phyloP scores from a whole-genome alignment of 768 basidiomycete genomes.

The Kwoniella sp. region DNA sequence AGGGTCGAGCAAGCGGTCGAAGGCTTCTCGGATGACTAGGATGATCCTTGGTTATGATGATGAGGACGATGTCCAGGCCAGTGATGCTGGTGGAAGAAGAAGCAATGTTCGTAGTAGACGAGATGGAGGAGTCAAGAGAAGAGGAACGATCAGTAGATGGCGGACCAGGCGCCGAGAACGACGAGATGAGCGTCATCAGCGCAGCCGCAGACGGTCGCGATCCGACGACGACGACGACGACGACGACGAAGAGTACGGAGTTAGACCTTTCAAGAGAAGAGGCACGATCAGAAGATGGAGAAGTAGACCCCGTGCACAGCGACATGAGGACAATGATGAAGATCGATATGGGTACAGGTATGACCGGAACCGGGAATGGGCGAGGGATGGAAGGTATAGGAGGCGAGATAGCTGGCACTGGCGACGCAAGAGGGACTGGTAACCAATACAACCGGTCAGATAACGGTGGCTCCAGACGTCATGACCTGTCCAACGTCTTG shows the following conservation, averaged over 20 bases:
- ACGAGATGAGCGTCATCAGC: background rate
- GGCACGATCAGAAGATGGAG: background rate
- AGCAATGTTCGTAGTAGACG: background rate
- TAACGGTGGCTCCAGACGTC: no score
- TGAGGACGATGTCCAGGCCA: background rate
- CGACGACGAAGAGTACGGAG: background rate
- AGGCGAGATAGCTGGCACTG: background rate
- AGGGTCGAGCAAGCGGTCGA: constrained; percentile 2
- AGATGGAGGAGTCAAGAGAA: constrained; percentile 2
- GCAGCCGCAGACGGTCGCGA: constrained; percentile 2
- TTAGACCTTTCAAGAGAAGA: background rate
- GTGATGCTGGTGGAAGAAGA: background rate
- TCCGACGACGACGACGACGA: background rate
- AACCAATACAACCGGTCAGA: no score
- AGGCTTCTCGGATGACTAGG: background rate
- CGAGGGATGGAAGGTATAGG: background rate
- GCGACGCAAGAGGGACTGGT: no score
- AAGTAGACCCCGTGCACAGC: background rate
- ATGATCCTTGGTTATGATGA: background rate
- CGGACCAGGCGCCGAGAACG: background rate
- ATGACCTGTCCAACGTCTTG: no score
- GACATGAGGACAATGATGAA: background rate
- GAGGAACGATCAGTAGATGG: constrained; percentile 2
- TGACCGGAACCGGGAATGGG: no score
- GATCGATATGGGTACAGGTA: background rate